Base-by-base conservation (phyloP, 129 eudicot genomes). In the Flaveria robusta region DNA sequence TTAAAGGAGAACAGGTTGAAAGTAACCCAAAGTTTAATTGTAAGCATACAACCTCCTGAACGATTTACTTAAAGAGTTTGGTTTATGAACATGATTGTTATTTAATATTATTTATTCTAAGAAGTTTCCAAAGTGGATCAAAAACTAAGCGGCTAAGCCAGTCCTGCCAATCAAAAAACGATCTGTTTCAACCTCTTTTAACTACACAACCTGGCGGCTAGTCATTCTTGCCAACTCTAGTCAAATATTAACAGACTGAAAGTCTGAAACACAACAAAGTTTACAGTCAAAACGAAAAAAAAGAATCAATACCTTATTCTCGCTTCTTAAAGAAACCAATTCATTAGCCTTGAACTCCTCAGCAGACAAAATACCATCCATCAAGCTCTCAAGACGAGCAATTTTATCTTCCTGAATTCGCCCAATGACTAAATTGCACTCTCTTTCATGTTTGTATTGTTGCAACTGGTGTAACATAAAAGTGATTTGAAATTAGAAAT, bases 361-460 rank as follows among this genome's bases (percentile, higher is more conserved):
- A 23, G 89, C 63, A 24, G 94, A 83, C 79, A 95, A 75, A 59
- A 91, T 78, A 75, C 99, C 97, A 85, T 91, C 99, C 92, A 95
- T 89, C 71, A 95, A 86, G 89, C 91, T 86, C 89, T 95, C 99
- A 49, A 95, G 94, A 56, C 96, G 94, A 75, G 78, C 81, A 54
- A 95, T 95, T 86, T 95, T 95, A 79, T 95, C 99, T 79, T 95
- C 96, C 42, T 95, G 87, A 26, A 89, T 87, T 83, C 86, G 91
- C 55, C 89, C 87, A 24, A 95, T 91, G 24, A 95, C 86, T 37
- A 92, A 86, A 80, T 91, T 91, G 76, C 99, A 95, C 72, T 95
- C 99, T 52, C 97, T 81, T 86, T 95, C 99, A 70, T 95, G 99
- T 75, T 89, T 95, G 70, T 89, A 95, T 60, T 95, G 99, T 71